These are phyloP conservation scores for Cladosporium sp. DNA, from an alignment of 2,329 filamentous ascomycete species.

Conservation along the genomic window DNA sequence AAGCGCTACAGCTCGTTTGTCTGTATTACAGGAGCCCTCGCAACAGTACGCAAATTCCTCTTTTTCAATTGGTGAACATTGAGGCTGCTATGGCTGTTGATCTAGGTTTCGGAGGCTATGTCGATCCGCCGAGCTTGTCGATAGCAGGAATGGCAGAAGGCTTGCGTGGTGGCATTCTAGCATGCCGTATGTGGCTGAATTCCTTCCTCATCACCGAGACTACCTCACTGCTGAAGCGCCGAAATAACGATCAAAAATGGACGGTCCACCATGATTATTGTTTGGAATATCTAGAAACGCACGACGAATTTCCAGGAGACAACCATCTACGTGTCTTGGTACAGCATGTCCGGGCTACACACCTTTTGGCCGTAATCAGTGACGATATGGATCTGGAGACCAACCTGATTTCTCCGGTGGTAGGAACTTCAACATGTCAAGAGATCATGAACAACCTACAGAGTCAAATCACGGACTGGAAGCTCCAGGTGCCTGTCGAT, in stretches of 20 bases:
- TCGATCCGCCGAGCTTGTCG: neutral
- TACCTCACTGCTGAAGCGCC: slow-evolving; percentile 15
- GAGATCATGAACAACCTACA: slow-evolving; percentile 20
- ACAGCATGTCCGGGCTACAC: slow-evolving; percentile 24
- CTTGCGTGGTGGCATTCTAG: slow-evolving; percentile 3
- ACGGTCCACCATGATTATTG: slow-evolving; percentile 21
- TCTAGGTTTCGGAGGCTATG: slow-evolving; percentile 59
- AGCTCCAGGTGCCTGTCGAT: slow-evolving; percentile 19
- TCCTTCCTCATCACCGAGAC: slow-evolving; percentile 18
- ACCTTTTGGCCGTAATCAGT: slow-evolving; percentile 22
- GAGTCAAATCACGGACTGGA: slow-evolving; percentile 23
- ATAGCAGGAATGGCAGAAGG: neutral
- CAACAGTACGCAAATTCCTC: slow-evolving; percentile 76
- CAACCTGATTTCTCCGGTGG: slow-evolving; percentile 14
- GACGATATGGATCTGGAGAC: slow-evolving; percentile 19
- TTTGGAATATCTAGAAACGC: slow-evolving; percentile 20
- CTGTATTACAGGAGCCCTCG: slow-evolving; percentile 77
- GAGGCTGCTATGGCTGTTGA: slow-evolving; percentile 75
- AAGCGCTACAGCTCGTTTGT: slow-evolving; percentile 68
- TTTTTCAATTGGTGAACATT: slow-evolving; percentile 77
- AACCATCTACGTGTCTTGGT: slow-evolving; percentile 16
- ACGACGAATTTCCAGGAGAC: neutral
- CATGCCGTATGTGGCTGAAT: slow-evolving; percentile 18
- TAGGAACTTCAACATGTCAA: slow-evolving; percentile 20
- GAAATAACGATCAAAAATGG: slow-evolving; percentile 20